Conservation (phyloP, 2,329 filamentous ascomycete species). For the Epichloe uncinata region DNA sequence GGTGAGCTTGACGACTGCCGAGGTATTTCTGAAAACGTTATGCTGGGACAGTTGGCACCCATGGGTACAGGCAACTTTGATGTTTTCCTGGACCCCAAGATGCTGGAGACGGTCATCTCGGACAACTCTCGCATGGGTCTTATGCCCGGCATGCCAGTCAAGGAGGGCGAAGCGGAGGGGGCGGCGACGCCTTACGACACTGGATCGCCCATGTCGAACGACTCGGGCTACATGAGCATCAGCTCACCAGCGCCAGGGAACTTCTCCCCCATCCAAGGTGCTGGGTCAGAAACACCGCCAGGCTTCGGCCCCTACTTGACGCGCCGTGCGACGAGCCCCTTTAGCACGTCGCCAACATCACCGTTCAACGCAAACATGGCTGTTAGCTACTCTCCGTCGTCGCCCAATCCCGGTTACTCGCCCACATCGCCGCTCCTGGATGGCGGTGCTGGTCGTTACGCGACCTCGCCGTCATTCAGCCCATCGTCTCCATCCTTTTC, state of each 20-base stretch:
- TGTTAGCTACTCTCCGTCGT: conserved; percentile 61
- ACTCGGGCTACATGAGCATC: conserved; percentile 52
- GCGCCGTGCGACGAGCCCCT: conserved; percentile 55
- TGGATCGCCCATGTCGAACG: conserved; percentile 58
- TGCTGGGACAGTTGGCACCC: conserved; percentile 92
- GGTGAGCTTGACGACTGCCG: conserved; percentile 96
- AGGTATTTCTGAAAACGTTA: conserved; percentile 97
- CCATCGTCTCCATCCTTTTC: conserved; percentile 52
- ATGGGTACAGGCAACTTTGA: conserved; percentile 97
- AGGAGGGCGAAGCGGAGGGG: conserved; percentile 63
- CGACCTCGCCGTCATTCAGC: conserved; percentile 49
- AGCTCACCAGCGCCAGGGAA: conserved; percentile 49
- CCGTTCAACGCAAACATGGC: conserved; percentile 43
- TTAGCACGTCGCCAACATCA: conserved; percentile 56
- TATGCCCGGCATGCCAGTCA: conserved; percentile 65
- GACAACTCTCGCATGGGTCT: conserved; percentile 80
- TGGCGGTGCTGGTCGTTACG: conserved; percentile 37
- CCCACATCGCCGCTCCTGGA: conserved; percentile 59
- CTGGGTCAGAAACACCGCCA: conserved; percentile 56
- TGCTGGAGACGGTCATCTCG: conserved; percentile 89
- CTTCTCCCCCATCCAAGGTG: conserved; percentile 66
- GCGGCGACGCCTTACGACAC: conserved; percentile 91
- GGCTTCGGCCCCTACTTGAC: conserved; percentile 55
- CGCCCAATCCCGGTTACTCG: conserved; percentile 59
- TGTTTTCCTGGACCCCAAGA: conserved; percentile 81